Evolutionary conservation across 257 asterid species (phyloP), one percentile per base, ranked within the genome.

Genomic region (Salvia rosmarinus): DNA sequence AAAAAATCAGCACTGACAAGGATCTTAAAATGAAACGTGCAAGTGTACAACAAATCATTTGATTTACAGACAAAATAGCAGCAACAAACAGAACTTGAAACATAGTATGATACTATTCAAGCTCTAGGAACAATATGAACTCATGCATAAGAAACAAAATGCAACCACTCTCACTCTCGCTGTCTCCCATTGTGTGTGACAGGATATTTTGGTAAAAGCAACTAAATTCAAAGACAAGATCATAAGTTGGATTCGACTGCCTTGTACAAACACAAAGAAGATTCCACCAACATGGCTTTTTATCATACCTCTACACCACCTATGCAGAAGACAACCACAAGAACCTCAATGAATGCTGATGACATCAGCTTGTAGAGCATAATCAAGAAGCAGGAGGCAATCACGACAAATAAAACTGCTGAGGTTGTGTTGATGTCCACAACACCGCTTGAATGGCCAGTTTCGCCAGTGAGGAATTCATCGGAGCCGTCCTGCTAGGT

Each of bases 361-460:
- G 99, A 95, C 99, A 95, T 95, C 79, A 87, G 67, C 81, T 95
- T 88, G 89, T 91, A 95, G 49, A 95, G 89, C 96, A 95, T 88
- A 65, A 95, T 42, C 85, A 95, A 74, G 94, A 95, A 95, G 74
- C 92, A 78, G 3, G 99, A 95, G 17, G 99, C 99, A 19, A 95
- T 76, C 77, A 91, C 86, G 35, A 95, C 89, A 64, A 95, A 95
- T 5, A 88, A 66, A 77, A 91, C 64, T 13, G 99, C 96, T 39
- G 99, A 91, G 54, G 81, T 59, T 62, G 85, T 82, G 82, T 75
- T 95, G 72, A 95, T 88, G 80, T 91, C 91, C 83, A 95, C 89
- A 63, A 85, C 77, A 55, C 92, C 94, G 32, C 86, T 79, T 12
- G 90, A 81, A 55, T 34, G 78, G 55, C 75, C 64, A 12, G 67